Evolutionary conservation across 805 yeast species (phyloP), one percentile per base, ranked within the genome.

Genomic region (Ogataea polymorpha): DNA sequence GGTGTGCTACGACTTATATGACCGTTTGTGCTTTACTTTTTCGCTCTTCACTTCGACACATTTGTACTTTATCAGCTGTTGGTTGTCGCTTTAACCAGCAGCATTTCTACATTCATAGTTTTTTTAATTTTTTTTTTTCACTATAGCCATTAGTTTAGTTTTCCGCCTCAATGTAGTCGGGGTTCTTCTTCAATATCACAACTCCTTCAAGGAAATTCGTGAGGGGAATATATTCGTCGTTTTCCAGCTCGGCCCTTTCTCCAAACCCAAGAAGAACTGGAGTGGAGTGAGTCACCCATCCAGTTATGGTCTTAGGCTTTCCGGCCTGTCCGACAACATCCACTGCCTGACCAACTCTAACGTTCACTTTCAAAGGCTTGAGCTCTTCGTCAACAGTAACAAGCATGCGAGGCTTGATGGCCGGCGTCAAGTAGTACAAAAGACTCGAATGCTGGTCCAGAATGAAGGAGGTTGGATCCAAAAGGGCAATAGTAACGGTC

Each of bases 301-400:
- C 99, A 4, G 99, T 93, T 35, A 93, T 93, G 10, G 97, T 90
- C 72, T 93, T 93, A 35, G 99, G 99, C 55, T 87, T 88, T 69
- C 99, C 99, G 0, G 98, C 99, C 65, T 91, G 98, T 24, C 99
- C 99, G 48, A 93, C 98, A 28, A 90, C 88, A 62, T 93, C 99
- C 21, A 93, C 98, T 6, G 99, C 98, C 68, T 91, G 97, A 48
- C 99, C 99, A 23, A 93, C 98, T 60, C 99, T 79, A 8, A 93
- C 99, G 52, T 88, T 91, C 8, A 93, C 98, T 71, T 91, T 91
- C 48, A 93, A 68, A 26, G 96, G 96, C 53, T 89, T 80, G 63
- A 91, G 77, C 21, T 84, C 80, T 62, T 90, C 96, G 63, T 91
- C 96, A 33, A 93, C 86, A 0, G 99, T 91, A 26, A 93, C 74